Base-by-base conservation (phyloP, 495 filamentous ascomycete species). In the Sporormia fimetaria region DNA sequence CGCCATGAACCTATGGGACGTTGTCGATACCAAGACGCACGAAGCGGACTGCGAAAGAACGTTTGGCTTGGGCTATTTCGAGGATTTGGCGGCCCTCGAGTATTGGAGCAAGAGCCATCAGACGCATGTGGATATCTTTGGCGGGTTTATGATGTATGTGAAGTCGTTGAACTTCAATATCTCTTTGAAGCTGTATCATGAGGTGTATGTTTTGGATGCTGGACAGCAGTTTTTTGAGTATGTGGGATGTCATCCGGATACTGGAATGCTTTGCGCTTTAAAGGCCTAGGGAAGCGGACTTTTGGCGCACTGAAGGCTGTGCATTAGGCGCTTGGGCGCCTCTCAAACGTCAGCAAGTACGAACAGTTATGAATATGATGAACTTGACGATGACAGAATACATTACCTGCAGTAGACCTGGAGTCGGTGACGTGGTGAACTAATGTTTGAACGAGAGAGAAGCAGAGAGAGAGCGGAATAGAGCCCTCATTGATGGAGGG, bases 141-240 rank as follows among this genome's bases (percentile, higher is more conserved):
- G 56, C 1, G 54, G 58, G 1, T 60, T 62, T 39, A 34, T 54
- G 18, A 30, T 42, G 45, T 62, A 61, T 33, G 52, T 51, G 29
- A 46, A 44, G 39, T 36, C 47, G 47, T 38, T 60, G 44, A 29
- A 47, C 10, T 42, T 51, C 17, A 37, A 57, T 34, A 46, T 62
- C 29, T 52, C 49, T 4, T 40, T 64, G 42, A 25, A 50, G 11
- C 42, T 62, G 21, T 62, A 52, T 44, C 57, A 64, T 40, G 58
- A 64, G 47, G 52, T 64, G 1, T 42, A 59, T 21, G 59, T 64
- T 14, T 37, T 61, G 27, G 37, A 54, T 48, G 43, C 51, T 0
- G 57, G 52, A 24, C 56, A 62, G 52, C 57, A 64, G 49, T 38
- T 39, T 4, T 59, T 64, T 41, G 59, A 64, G 58, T 62, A 62